Conservation (phyloP, 345 rosid genomes). For the Barbarea vulgaris region DNA sequence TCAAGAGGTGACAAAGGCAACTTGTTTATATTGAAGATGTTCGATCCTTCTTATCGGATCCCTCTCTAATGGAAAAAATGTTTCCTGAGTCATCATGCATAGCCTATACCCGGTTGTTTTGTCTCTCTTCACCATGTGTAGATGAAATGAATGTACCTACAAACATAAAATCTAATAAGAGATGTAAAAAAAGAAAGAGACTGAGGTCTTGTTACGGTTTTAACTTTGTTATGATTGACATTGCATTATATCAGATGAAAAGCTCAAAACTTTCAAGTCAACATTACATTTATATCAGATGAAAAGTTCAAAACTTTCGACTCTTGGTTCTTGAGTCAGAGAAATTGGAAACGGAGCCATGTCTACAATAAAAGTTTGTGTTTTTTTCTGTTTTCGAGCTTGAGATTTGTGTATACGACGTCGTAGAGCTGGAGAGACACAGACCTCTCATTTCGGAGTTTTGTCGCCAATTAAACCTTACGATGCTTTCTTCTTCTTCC, state of each 20-base stretch:
- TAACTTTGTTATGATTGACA: not conserved
- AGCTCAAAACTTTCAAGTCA: conserved; percentile 9
- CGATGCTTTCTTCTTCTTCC: not conserved
- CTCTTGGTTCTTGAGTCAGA: not conserved
- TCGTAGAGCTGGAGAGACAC: conserved; percentile 15
- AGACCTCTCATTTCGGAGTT: conserved; percentile 25
- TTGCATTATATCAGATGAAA: conserved; percentile 11
- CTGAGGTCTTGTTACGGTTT: not conserved
- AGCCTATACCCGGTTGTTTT: not conserved
- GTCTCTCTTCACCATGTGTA: conserved; percentile 13
- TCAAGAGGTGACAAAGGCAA: conserved; percentile 94
- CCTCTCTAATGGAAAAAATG: conserved; percentile 44
- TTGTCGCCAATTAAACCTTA: not conserved
- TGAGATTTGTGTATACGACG: not conserved
- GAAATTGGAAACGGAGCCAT: not conserved
- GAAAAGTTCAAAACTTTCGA: too few species aligned
- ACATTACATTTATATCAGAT: too few species aligned
- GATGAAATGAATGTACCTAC: conserved; percentile 19
- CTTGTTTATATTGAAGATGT: conserved; percentile 87
- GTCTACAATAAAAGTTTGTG: not conserved
- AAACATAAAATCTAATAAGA: conserved; percentile 11
- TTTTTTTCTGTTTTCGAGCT: not conserved
- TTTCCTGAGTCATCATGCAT: conserved; percentile 8
- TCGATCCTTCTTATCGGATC: conserved; percentile 80
- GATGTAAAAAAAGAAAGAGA: not conserved